Percentiles rank a stretch among this genome's conserved stretches.
Evolutionary conservation across 257 asterid species (phyloP).

Genomic region (Solanum boliviense): DNA sequence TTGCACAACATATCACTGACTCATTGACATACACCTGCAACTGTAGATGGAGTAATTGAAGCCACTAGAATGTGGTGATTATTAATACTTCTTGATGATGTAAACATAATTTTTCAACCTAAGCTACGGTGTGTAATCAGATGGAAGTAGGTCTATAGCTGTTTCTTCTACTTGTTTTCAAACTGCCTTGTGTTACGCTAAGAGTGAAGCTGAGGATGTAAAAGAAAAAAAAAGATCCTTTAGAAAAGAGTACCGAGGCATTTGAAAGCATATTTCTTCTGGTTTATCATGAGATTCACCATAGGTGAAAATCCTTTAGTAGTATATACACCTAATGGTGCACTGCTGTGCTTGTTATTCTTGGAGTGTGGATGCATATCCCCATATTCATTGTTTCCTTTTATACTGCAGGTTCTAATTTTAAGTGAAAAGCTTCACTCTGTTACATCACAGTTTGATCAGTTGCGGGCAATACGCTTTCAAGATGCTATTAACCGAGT

Average conservation of each 20-base stretch:
- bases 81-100: not conserved
- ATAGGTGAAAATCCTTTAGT: not conserved
- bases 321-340: not conserved
- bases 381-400: not conserved
- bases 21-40: not conserved
- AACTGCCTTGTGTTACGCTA: not conserved
- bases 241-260: not conserved
- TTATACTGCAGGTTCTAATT: conserved; percentile 59
- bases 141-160: not conserved
- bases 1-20: not conserved
- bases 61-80: not conserved
- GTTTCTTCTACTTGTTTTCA: not conserved
- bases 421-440: conserved; percentile 82
- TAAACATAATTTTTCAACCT: not conserved
- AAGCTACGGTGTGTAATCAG: not conserved
- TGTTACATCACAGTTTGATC: conserved; percentile 83
- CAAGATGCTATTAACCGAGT: conserved; percentile 84
- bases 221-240: not conserved
- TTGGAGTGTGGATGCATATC: not conserved
- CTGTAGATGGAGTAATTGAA: not conserved
- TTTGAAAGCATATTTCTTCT: not conserved
- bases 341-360: not conserved
- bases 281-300: not conserved
- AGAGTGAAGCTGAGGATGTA: not conserved
- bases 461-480: conserved; percentile 87